Evolutionary conservation across 768 basidiomycete species (phyloP).

Genomic region (Boletus vinaceobasis): DNA sequence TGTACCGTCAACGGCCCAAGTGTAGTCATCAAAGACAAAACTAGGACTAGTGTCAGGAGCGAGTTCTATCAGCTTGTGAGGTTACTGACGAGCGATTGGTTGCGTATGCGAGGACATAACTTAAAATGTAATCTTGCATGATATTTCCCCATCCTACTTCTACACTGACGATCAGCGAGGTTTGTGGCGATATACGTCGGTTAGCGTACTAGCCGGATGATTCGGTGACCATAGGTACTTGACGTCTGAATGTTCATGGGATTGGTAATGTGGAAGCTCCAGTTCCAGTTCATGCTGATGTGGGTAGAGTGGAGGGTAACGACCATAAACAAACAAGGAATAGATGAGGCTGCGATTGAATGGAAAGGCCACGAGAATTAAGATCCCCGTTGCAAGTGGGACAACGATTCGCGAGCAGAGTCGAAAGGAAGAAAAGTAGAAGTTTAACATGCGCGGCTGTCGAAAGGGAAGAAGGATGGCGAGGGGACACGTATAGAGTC

Average conservation of each 20-base stretch:
- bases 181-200: not conserved
- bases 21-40: not conserved
- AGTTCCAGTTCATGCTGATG: not conserved
- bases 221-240: not conserved
- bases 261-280: not conserved
- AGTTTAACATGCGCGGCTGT: not conserved
- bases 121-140: constrained; percentile 1
- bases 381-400: not conserved
- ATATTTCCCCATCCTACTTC: not conserved
- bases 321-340: not conserved
- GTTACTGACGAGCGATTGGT: not conserved
- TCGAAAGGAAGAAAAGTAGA: not conserved
- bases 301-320: not conserved
- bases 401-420: not conserved
- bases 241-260: not conserved
- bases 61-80: not conserved
- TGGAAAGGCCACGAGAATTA: not conserved
- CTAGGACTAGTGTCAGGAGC: not conserved
- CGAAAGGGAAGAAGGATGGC: too few relatives aligned
- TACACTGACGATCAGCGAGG: not conserved
- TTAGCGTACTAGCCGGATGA: not conserved
- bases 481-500: not conserved
- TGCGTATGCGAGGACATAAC: not conserved
- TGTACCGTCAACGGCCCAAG: not conserved
- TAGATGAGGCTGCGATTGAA: not conserved